phyloP scores from a whole-genome alignment of 1,284 basidiomycete species.

The Xerocomus nothofagi region DNA sequence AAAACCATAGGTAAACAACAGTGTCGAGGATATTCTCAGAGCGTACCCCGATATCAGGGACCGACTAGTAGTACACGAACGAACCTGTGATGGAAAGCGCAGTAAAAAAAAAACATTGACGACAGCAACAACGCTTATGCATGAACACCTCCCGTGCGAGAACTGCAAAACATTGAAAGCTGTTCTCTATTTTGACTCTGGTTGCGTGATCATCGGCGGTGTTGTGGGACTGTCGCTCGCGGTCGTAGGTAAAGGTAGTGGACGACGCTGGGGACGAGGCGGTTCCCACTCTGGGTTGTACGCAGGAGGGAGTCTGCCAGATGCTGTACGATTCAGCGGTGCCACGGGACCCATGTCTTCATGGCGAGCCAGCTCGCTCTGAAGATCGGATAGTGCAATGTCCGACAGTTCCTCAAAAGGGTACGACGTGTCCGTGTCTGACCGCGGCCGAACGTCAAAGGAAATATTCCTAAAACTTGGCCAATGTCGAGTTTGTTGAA shows the following conservation, averaged over 20 bases:
- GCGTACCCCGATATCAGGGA: too few species aligned
- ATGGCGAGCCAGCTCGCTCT: not conserved
- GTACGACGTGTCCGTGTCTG: not conserved
- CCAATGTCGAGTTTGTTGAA: not conserved
- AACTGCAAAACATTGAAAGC: not conserved
- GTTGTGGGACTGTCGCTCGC: not conserved
- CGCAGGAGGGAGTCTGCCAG: slow-evolving; percentile 15
- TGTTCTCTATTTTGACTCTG: not conserved
- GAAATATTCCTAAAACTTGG: not conserved
- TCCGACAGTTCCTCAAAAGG: not conserved
- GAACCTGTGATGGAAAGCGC: too few species aligned
- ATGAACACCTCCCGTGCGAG: not conserved
- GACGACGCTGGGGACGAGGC: not conserved
- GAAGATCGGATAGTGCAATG: not conserved
- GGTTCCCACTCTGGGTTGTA: slow-evolving; percentile 15
- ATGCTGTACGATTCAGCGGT: not conserved
- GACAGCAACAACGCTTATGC: not conserved
- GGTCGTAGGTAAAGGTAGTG: not conserved
- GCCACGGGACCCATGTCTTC: slow-evolving; percentile 11
- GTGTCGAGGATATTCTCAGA: too few species aligned
- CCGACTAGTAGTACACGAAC: too few species aligned
- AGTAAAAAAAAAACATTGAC: not conserved
- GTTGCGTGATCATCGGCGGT: too few species aligned
- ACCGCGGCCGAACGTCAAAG: not conserved
- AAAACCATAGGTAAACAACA: too few species aligned